Conservation (phyloP, 306 rosid genomes). For the Morella rubra region DNA sequence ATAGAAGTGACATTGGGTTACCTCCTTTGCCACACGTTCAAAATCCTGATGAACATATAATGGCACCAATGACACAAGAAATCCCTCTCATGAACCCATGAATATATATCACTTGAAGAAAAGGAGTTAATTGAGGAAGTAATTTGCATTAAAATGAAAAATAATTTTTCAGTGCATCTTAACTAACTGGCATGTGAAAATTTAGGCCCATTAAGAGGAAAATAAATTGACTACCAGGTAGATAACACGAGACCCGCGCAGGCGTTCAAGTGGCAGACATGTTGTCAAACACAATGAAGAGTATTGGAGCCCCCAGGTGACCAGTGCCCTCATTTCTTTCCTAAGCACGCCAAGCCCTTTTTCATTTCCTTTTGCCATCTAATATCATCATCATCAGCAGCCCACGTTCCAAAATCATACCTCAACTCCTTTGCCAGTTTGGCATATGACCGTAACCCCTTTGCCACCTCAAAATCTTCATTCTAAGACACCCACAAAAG, state of each 20-base stretch:
- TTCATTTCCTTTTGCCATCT: constrained; percentile 43
- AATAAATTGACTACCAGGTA: constrained; percentile 24
- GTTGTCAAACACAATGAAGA: constrained; percentile 56
- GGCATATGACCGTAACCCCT: constrained; percentile 25
- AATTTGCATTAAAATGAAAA: not conserved
- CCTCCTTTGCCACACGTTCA: not conserved
- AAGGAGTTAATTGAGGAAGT: not conserved
- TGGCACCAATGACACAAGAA: too few species aligned
- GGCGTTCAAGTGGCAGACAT: constrained; percentile 59
- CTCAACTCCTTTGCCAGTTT: constrained; percentile 38
- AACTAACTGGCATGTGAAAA: constrained; percentile 8
- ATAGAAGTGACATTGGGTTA: not conserved
- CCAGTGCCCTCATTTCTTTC: constrained; percentile 28
- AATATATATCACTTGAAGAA: too few species aligned
- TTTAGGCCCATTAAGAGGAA: constrained; percentile 5
- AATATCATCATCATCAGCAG: constrained; percentile 55
- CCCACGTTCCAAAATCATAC: constrained; percentile 80
- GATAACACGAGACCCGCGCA: constrained; percentile 46
- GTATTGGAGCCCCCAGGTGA: constrained; percentile 48
- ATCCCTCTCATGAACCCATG: too few species aligned
- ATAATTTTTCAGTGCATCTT: not conserved
- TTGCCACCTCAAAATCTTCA: constrained; percentile 14
- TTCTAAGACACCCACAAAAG: constrained; percentile 18
- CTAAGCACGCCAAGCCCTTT: constrained; percentile 61
- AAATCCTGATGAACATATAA: too few species aligned